These are phyloP conservation scores for Aspergillus sparsus DNA, from an alignment of 495 filamentous ascomycete genomes.

Conservation along the genomic window DNA sequence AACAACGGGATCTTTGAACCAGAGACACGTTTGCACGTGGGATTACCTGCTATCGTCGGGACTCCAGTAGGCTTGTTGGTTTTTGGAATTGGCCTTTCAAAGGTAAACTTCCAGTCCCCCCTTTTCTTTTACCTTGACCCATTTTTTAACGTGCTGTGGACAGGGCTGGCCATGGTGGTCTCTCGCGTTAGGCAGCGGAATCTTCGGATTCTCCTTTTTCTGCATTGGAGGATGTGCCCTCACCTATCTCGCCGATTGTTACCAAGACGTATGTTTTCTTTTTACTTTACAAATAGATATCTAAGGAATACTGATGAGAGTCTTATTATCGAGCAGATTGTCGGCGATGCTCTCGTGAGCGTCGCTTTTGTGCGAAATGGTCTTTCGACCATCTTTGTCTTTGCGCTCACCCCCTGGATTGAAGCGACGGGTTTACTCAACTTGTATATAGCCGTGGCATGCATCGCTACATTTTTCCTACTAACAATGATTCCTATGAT, in stretches of 20 bases:
- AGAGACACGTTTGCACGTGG: constrained; percentile 30
- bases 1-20: constrained; percentile 35
- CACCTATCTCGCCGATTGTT: constrained; percentile 34
- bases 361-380: constrained; percentile 34
- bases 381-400: constrained; percentile 27
- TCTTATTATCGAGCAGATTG: constrained; percentile 23
- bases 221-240: constrained; percentile 13
- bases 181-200: constrained; percentile 30
- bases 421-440: constrained; percentile 22
- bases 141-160: constrained; percentile 13
- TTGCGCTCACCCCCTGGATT: constrained; percentile 35
- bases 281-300: not conserved
- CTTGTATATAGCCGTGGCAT: constrained; percentile 9
- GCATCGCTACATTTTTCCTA: not conserved
- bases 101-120: constrained; percentile 12
- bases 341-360: constrained; percentile 31
- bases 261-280: constrained; percentile 25
- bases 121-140: not conserved
- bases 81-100: constrained; percentile 30
- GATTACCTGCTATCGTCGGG: constrained; percentile 19
- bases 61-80: constrained; percentile 24
- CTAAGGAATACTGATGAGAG: not conserved
- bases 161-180: constrained; percentile 34
- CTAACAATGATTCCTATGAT: constrained; percentile 10
- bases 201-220: constrained; percentile 32